A percentile compares a stretch with the other conserved stretches of the same genome.
These are phyloP conservation scores for Buxus sempervirens DNA, from an alignment of 164 flowering plant genomes.

Conservation along the genomic window DNA sequence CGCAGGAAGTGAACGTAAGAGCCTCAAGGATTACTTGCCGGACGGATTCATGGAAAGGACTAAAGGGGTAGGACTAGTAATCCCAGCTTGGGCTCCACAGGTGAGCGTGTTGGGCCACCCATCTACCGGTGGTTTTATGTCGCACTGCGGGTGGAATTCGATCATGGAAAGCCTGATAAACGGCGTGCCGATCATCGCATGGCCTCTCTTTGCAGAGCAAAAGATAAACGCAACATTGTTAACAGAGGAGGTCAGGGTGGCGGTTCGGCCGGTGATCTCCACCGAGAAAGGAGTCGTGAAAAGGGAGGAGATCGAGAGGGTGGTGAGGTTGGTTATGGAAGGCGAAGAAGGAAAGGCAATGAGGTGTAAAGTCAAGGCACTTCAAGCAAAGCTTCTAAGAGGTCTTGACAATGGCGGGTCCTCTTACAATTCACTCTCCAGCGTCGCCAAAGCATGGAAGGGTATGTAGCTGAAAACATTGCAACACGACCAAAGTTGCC, in stretches of 20 bases:
- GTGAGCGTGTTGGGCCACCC: slow-evolving; percentile 34
- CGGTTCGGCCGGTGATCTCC: slow-evolving; percentile 16
- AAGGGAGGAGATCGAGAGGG: slow-evolving; percentile 36
- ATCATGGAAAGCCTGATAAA: slow-evolving; percentile 34
- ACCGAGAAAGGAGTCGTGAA: slow-evolving; percentile 11
- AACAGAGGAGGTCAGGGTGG: slow-evolving; percentile 36
- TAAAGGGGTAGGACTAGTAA: slow-evolving; percentile 27
- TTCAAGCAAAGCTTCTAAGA: slow-evolving; percentile 19
- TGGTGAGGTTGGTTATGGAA: slow-evolving; percentile 33
- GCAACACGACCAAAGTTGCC: too few species aligned
- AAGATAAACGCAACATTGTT: slow-evolving; percentile 46
- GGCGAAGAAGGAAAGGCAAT: slow-evolving; percentile 28
- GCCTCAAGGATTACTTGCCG: slow-evolving; percentile 30
- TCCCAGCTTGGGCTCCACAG: slow-evolving; percentile 48
- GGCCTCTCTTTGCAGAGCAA: slow-evolving; percentile 65
- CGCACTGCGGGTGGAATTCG: slow-evolving; percentile 68
- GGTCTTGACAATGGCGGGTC: slow-evolving; percentile 27
- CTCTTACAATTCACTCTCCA: slow-evolving; percentile 14
- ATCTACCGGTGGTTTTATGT: slow-evolving; percentile 38
- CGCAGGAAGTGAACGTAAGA: slow-evolving; percentile 10
- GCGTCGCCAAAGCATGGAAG: slow-evolving; percentile 2
- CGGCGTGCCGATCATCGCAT: slow-evolving; percentile 52
- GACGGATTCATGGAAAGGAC: slow-evolving; percentile 43
- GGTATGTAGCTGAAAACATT: too few species aligned
- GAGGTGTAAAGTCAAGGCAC: slow-evolving; percentile 21